phyloP scores from a whole-genome alignment of 495 filamentous ascomycete species.

The Aspergillus kassunensis region DNA sequence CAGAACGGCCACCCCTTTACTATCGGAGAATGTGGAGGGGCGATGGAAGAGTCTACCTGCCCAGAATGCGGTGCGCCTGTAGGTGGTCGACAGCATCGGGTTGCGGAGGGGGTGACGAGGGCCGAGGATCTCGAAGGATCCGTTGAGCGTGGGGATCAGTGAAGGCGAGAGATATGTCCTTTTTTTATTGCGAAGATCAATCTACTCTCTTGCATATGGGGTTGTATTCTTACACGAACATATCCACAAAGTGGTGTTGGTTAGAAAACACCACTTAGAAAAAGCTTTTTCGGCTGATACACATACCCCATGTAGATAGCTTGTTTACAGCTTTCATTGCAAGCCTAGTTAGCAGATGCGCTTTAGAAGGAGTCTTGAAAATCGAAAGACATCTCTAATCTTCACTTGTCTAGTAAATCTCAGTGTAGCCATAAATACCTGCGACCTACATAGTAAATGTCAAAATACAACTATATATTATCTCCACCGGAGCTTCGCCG shows the following conservation, averaged over 20 bases:
- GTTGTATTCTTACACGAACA: not conserved
- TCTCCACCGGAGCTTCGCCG: too few species aligned
- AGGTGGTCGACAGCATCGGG: slow-evolving; percentile 31
- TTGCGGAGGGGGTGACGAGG: slow-evolving; percentile 2
- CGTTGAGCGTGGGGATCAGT: not conserved
- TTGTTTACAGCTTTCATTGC: too few species aligned
- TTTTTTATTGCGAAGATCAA: not conserved
- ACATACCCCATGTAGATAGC: too few species aligned
- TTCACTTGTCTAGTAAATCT: too few species aligned
- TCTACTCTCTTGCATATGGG: not conserved
- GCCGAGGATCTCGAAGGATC: slow-evolving; percentile 9
- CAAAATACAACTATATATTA: too few species aligned
- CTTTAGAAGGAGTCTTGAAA: not conserved
- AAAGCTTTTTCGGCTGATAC: too few species aligned
- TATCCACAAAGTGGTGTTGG: too few species aligned
- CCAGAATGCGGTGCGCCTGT: slow-evolving; percentile 62
- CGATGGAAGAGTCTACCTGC: slow-evolving; percentile 35
- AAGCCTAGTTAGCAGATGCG: too few species aligned
- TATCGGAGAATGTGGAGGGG: not conserved
- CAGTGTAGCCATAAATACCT: too few species aligned
- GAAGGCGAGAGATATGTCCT: not conserved
- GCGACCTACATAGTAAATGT: too few species aligned
- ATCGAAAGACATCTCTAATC: too few species aligned
- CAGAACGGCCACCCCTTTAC: slow-evolving; percentile 64
- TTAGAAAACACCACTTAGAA: too few species aligned